A percentile compares a stretch with the other conserved stretches of the same genome.
phyloP scores from a whole-genome alignment of 176 grass and related monocot genomes.

The Phyllostachys edulis region DNA sequence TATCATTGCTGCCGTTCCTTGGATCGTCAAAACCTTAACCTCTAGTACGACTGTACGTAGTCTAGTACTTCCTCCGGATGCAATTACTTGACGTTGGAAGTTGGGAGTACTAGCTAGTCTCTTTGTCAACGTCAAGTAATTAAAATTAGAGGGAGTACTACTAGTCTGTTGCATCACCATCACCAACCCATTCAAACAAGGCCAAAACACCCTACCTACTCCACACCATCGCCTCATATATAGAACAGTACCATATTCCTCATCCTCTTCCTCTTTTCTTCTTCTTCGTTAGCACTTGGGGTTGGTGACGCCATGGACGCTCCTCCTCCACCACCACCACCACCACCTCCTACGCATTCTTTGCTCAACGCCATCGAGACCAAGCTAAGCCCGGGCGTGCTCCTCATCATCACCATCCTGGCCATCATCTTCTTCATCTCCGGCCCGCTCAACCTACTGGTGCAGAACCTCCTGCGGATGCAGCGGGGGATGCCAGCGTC shows the following conservation, averaged over 20 bases:
- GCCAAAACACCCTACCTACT: not conserved
- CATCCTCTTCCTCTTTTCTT: not conserved
- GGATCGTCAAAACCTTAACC: not conserved
- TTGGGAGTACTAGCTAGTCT: too few relatives aligned
- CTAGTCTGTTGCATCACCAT: not conserved
- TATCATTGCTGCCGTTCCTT: not conserved
- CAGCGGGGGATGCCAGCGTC: constrained; percentile 35
- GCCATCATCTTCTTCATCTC: constrained; percentile 85
- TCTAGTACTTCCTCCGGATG: too few relatives aligned
- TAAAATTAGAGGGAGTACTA: too few relatives aligned
- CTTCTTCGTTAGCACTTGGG: not conserved
- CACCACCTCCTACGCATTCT: constrained; percentile 24
- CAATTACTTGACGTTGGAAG: too few relatives aligned
- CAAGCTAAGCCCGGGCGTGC: constrained; percentile 69
- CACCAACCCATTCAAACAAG: constrained; percentile 2
- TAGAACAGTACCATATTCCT: not conserved
- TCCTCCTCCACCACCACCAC: constrained; percentile 7
- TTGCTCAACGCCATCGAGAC: constrained; percentile 31
- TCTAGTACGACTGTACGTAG: too few relatives aligned
- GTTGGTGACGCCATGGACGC: not conserved
- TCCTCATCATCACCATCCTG: constrained; percentile 69
- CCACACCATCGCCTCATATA: not conserved
- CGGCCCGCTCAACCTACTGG: constrained; percentile 67
- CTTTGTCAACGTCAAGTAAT: too few relatives aligned
- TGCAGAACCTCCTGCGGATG: constrained; percentile 45